phyloP scores from a whole-genome alignment of 179 eudicot genomes.

The Gypsophila paniculata region DNA sequence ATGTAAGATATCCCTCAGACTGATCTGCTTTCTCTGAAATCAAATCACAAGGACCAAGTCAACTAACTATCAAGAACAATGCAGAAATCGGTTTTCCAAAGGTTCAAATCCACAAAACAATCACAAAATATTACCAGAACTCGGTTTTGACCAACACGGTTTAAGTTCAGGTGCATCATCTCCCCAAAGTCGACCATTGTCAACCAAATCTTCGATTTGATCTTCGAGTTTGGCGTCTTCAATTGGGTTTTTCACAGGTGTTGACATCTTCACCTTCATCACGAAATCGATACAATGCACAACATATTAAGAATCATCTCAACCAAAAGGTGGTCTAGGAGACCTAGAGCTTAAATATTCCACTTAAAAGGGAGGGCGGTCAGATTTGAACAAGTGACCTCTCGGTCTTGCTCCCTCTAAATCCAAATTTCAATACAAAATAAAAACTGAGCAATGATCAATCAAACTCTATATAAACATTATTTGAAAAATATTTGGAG shows the following conservation, averaged over 20 bases:
- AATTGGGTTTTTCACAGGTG: constrained; percentile 26
- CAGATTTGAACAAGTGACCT: no score
- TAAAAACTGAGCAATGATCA: not conserved
- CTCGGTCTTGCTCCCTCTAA: not conserved
- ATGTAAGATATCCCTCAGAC: constrained; percentile 75
- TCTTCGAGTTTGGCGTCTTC: constrained; percentile 39
- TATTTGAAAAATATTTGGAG: no score
- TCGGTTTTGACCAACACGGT: constrained; percentile 74
- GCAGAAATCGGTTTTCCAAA: not conserved
- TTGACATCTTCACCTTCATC: constrained; percentile 32
- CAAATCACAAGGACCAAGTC: constrained; percentile 16
- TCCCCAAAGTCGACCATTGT: constrained; percentile 56
- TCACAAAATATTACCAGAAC: constrained; percentile 34
- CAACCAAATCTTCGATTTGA: constrained; percentile 29
- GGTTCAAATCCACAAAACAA: constrained; percentile 12
- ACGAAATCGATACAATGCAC: not conserved
- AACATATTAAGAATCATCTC: not conserved
- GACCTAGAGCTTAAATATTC: no score
- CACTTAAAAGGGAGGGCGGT: no score
- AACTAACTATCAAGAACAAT: not conserved
- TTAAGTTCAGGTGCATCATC: constrained; percentile 53
- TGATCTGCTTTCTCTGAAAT: constrained; percentile 46
- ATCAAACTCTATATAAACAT: not conserved
- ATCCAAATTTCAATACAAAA: not conserved
- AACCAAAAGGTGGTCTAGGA: no score